phyloP scores from a whole-genome alignment of 768 basidiomycete genomes.

The Gloeopeniophorella convolvens region DNA sequence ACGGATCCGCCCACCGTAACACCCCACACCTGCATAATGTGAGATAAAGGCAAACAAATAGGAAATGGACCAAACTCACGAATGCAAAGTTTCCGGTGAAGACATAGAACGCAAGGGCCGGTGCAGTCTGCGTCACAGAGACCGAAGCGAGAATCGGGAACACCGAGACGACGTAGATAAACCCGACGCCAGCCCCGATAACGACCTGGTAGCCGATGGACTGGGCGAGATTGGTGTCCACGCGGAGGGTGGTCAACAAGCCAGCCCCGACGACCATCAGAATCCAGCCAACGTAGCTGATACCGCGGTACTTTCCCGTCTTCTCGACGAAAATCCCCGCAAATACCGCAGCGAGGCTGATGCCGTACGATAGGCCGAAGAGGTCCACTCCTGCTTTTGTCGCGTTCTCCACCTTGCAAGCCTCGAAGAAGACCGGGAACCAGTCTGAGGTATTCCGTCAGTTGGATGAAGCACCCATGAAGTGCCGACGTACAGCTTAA shows the following conservation, averaged over 20 bases:
- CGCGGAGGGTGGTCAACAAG: conserved; percentile 29
- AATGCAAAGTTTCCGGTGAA: conserved; percentile 23
- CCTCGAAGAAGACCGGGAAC: conserved; percentile 35
- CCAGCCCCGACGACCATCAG: conserved; percentile 32
- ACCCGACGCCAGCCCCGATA: conserved; percentile 29
- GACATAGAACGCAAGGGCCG: conserved; percentile 29
- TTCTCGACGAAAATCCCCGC: conserved; percentile 32
- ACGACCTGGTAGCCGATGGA: conserved; percentile 24
- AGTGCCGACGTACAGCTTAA: conserved; percentile 15
- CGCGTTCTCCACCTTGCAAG: conserved; percentile 33
- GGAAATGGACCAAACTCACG: background rate
- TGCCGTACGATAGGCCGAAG: conserved; percentile 33
- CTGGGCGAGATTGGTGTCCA: conserved; percentile 16
- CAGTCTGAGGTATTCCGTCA: conserved; percentile 30
- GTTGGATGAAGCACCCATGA: too few relatives aligned
- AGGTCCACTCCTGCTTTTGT: conserved; percentile 31
- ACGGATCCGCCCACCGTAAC: conserved; percentile 32
- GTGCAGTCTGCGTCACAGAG: conserved; percentile 26
- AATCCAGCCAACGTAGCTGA: conserved; percentile 33
- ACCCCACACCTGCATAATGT: conserved; percentile 30
- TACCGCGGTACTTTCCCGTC: conserved; percentile 33
- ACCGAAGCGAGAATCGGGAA: conserved; percentile 35
- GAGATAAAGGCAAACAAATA: background rate
- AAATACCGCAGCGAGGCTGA: conserved; percentile 36
- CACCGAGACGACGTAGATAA: conserved; percentile 25